phyloP scores from a whole-genome alignment of 805 yeast genomes.

The Saturnispora sanitii region DNA sequence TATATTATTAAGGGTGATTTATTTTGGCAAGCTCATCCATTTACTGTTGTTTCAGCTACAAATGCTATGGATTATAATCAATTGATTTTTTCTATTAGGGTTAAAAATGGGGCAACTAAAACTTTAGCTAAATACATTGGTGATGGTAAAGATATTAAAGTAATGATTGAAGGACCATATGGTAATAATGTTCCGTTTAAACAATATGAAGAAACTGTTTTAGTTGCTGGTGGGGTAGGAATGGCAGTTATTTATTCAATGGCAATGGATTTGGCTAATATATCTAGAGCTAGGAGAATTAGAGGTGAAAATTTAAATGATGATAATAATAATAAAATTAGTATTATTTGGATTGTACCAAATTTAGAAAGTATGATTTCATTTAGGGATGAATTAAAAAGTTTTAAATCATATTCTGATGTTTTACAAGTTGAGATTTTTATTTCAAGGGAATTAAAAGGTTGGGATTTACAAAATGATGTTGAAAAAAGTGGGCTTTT shows the following conservation, averaged over 20 bases:
- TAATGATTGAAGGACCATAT: conserved; percentile 54
- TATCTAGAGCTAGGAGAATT: conserved; percentile 22
- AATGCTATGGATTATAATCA: conserved; percentile 35
- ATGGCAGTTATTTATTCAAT: conserved; percentile 47
- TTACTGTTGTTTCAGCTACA: conserved; percentile 39
- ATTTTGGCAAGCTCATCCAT: conserved; percentile 65
- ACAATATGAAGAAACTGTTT: conserved; percentile 36
- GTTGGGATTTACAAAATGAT: conserved; percentile 13
- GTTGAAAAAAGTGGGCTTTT: background rate
- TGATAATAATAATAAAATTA: conserved; percentile 13
- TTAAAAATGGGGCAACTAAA: conserved; percentile 45
- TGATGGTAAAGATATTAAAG: conserved; percentile 27
- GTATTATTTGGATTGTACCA: conserved; percentile 25
- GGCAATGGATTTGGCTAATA: conserved; percentile 31
- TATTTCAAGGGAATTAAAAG: conserved; percentile 20
- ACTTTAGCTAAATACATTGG: conserved; percentile 27
- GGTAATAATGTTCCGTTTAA: conserved; percentile 41
- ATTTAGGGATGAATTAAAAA: conserved; percentile 23
- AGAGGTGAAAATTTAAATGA: conserved; percentile 20
- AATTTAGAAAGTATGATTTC: conserved; percentile 24
- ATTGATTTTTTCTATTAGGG: conserved; percentile 35
- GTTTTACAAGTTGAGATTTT: conserved; percentile 22
- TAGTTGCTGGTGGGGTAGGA: conserved; percentile 59
- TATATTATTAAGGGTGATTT: conserved; percentile 36
- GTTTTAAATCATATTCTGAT: conserved; percentile 18